phyloP scores from a whole-genome alignment of 192 early-diverging fungal genomes.

The Gaertneriomyces sp. region DNA sequence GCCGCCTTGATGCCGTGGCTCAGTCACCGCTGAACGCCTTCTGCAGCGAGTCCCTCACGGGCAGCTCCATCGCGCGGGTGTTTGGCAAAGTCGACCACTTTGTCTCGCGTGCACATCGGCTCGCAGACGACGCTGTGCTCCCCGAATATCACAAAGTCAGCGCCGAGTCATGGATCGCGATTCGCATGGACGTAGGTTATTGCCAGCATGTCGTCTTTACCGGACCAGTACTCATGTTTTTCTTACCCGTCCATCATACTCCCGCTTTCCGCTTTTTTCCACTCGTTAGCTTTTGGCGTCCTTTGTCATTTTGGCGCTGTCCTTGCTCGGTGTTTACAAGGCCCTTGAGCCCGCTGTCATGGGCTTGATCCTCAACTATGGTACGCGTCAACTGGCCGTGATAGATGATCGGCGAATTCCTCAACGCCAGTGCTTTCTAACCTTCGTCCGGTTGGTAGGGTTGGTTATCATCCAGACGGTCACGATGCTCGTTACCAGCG shows the following conservation, averaged over 20 bases:
- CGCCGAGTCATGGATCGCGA: slow-evolving; percentile 19
- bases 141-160: slow-evolving; percentile 17
- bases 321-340: slow-evolving; percentile 11
- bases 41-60: slow-evolving; percentile 64
- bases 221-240: too few relatives aligned
- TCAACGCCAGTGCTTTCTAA: too few relatives aligned
- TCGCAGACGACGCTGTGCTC: slow-evolving; percentile 8
- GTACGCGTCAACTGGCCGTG: too few relatives aligned
- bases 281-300: background rate
- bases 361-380: slow-evolving; percentile 62
- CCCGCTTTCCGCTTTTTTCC: too few relatives aligned
- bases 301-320: slow-evolving; percentile 8
- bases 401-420: too few relatives aligned
- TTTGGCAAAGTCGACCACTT: slow-evolving; percentile 43
- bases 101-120: background rate
- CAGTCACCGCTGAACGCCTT: slow-evolving; percentile 68
- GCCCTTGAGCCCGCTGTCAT: slow-evolving; percentile 59
- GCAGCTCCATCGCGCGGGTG: slow-evolving; percentile 64
- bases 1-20: slow-evolving; percentile 66
- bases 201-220: too few relatives aligned
- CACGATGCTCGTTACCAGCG: too few relatives aligned
- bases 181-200: slow-evolving; percentile 15
- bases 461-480: too few relatives aligned
- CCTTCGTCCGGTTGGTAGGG: too few relatives aligned
- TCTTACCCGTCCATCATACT: too few relatives aligned